Evolutionary conservation across 192 early-diverging fungal species (phyloP).

Genomic region (Mortierella hygrophila): DNA sequence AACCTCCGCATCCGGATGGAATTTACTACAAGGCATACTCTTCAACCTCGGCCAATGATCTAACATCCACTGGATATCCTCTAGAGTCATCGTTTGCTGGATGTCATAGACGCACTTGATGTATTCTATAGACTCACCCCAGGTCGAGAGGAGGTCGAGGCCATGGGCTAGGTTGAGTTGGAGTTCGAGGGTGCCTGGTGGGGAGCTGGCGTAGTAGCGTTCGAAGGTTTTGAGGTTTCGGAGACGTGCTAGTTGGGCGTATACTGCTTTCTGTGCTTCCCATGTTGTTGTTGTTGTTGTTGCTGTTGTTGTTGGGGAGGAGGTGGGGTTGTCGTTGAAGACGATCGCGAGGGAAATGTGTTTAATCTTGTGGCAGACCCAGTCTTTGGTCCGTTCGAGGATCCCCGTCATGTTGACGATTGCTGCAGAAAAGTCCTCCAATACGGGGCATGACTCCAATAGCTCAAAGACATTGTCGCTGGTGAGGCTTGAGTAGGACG

Average conservation of each 20-base stretch:
- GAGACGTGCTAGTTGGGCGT: background rate
- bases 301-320: background rate
- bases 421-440: background rate
- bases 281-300: background rate
- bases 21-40: background rate
- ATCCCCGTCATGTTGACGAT: background rate
- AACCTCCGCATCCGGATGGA: background rate
- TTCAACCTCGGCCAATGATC: background rate
- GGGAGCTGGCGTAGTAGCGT: too few species aligned
- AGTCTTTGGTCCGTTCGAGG: background rate
- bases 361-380: background rate
- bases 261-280: background rate
- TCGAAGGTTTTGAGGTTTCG: background rate
- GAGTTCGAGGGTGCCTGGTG: background rate
- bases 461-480: background rate
- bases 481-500: background rate
- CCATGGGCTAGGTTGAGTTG: background rate
- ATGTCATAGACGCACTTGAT: background rate
- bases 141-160: background rate
- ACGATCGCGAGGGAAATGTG: background rate
- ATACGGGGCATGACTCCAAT: background rate
- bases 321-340: background rate
- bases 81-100: background rate
- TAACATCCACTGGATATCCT: background rate
- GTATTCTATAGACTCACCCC: background rate